phyloP scores from a whole-genome alignment of 306 rosid genomes.

The Ochetophila trinervis region DNA sequence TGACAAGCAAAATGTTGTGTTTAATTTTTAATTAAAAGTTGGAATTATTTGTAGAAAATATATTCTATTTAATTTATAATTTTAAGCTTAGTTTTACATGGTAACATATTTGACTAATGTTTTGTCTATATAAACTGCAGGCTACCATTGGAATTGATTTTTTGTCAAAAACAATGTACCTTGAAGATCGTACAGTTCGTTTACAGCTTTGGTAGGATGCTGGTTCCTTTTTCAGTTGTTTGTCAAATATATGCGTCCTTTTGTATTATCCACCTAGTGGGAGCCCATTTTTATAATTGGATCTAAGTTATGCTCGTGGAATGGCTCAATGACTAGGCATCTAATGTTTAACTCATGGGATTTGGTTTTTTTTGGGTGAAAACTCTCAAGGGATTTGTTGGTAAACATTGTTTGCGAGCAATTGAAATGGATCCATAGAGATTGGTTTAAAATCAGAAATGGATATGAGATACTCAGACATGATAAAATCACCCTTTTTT shows the following conservation, averaged over 20 bases:
- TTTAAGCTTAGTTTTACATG: neutral
- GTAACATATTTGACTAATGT: conserved; percentile 21
- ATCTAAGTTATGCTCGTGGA: neutral
- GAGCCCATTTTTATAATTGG: neutral
- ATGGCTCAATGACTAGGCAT: no score
- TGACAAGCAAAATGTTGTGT: neutral
- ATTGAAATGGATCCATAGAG: neutral
- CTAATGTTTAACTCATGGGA: no score
- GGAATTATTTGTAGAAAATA: no score
- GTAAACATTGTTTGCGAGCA: neutral
- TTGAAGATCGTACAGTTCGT: conserved; percentile 98
- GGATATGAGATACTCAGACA: neutral
- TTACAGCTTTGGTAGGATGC: conserved; percentile 88
- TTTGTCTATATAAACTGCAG: conserved; percentile 41
- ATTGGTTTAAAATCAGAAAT: neutral
- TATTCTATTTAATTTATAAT: neutral
- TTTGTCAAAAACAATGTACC: conserved; percentile 96
- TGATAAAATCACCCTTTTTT: no score
- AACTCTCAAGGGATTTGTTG: no score
- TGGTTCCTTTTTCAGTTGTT: neutral
- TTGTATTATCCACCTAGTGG: neutral
- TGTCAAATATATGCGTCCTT: neutral
- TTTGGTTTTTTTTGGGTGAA: no score
- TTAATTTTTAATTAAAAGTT: neutral
- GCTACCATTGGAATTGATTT: conserved; percentile 97